Evolutionary conservation across 2,329 filamentous ascomycete genomes (phyloP).

Genomic region (Cladophialophora psammophila): DNA sequence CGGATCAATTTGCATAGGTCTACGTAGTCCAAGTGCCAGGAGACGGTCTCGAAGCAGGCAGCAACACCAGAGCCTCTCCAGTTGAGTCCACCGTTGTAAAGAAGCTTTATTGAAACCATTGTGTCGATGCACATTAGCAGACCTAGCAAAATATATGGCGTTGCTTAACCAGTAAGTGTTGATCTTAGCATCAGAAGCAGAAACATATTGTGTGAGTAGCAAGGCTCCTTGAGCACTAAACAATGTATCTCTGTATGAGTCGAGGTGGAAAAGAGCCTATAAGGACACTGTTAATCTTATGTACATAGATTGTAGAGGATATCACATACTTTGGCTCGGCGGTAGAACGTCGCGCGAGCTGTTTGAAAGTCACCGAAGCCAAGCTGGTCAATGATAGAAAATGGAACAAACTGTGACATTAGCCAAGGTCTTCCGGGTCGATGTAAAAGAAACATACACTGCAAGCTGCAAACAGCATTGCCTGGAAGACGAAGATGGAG

Average conservation of each 20-base stretch:
- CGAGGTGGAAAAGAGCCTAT: constrained; percentile 9
- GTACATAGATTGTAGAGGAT: neutral
- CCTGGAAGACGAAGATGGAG: constrained; percentile 14
- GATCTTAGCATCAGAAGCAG: neutral
- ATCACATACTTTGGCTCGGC: neutral
- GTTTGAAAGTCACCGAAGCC: neutral
- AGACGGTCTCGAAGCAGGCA: constrained; percentile 10
- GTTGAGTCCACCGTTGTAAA: neutral
- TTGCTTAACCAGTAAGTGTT: constrained; percentile 17
- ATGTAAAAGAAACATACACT: neutral
- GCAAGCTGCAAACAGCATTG: constrained; percentile 15
- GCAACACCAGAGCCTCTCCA: constrained; percentile 14
- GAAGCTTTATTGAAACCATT: neutral
- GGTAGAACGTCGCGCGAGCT: neutral
- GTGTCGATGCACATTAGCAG: neutral
- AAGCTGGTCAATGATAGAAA: neutral
- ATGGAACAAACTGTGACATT: constrained; percentile 1
- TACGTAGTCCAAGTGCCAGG: neutral
- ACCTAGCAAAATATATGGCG: constrained; percentile 10
- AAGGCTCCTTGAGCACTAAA: constrained; percentile 12
- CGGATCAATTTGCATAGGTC: constrained; percentile 1
- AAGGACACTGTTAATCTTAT: neutral
- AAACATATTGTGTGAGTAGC: constrained; percentile 5
- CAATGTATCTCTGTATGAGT: constrained; percentile 7
- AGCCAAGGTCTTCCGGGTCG: neutral